Percentiles rank a stretch among this genome's conserved stretches.
Conservation (phyloP, 1,284 basidiomycete genomes). For the Cutaneotrichosporon sp. region DNA sequence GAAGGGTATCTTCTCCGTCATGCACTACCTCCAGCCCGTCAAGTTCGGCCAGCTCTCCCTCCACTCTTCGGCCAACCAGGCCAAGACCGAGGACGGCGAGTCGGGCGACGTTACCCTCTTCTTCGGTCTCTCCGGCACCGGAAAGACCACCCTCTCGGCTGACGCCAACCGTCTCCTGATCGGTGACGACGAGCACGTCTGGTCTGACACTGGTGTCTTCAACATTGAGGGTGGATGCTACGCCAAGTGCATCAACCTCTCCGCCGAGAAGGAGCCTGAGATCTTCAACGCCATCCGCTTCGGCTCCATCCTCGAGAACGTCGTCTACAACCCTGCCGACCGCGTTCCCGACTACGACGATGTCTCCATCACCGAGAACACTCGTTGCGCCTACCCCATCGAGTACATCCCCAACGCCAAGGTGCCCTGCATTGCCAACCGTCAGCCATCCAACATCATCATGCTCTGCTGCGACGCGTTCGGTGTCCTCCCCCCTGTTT, state of each 20-base stretch:
- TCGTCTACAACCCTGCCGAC: slow-evolving; percentile 87
- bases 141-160: slow-evolving; percentile 95
- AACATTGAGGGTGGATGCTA: slow-evolving; percentile 99
- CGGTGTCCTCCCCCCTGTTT: slow-evolving; percentile 94
- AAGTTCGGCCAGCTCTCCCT: slow-evolving; percentile 97
- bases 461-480: slow-evolving; percentile 98
- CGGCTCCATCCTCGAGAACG: slow-evolving; percentile 97
- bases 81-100: slow-evolving; percentile 62
- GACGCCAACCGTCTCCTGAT: slow-evolving; percentile 87
- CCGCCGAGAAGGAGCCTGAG: slow-evolving; percentile 91
- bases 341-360: slow-evolving; percentile 95
- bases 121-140: slow-evolving; percentile 97
- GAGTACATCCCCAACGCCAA: slow-evolving; percentile 93
- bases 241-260: slow-evolving; percentile 97
- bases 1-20: slow-evolving; percentile 99
- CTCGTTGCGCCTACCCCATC: slow-evolving; percentile 96
- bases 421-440: slow-evolving; percentile 79
- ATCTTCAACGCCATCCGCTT: slow-evolving; percentile 94
- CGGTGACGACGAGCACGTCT: slow-evolving; percentile 97
- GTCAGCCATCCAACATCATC: slow-evolving; percentile 84
- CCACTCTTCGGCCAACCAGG: slow-evolving; percentile 92
- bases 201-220: slow-evolving; percentile 97
- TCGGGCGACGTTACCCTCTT: slow-evolving; percentile 93
- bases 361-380: slow-evolving; percentile 96
- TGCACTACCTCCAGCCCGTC: slow-evolving; percentile 99